A percentile compares a stretch with the other conserved stretches of the same genome.
phyloP scores from a whole-genome alignment of 2,329 filamentous ascomycete genomes.

The Ophioceras dolichostomum region DNA sequence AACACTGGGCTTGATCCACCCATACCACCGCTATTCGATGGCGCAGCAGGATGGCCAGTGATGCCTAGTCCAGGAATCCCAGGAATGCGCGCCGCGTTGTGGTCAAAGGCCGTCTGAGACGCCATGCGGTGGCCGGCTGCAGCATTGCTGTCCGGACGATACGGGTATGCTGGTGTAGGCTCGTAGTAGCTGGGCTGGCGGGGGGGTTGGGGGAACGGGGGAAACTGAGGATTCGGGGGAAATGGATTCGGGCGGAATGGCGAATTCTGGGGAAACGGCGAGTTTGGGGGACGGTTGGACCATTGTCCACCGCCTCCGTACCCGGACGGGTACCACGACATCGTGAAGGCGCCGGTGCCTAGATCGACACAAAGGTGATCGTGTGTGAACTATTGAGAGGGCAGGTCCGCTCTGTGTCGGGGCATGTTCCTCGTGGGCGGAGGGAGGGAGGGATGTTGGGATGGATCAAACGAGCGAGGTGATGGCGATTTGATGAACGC shows the following conservation, averaged over 20 bases:
- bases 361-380: too few relatives aligned
- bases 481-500: too few relatives aligned
- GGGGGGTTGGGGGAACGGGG: conserved; percentile 12
- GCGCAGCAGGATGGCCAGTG: conserved; percentile 9
- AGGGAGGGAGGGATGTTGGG: too few relatives aligned
- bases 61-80: conserved; percentile 27
- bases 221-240: conserved; percentile 1
- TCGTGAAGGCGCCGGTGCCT: conserved; percentile 10
- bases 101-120: conserved; percentile 21
- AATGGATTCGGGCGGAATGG: too few relatives aligned
- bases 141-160: conserved; percentile 6
- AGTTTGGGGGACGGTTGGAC: conserved; percentile 5
- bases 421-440: too few relatives aligned
- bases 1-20: too few relatives aligned
- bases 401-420: too few relatives aligned
- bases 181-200: neutral
- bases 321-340: conserved; percentile 26
- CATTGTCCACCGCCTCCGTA: conserved; percentile 17
- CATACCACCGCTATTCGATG: too few relatives aligned
- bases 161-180: conserved; percentile 9
- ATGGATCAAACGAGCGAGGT: too few relatives aligned
- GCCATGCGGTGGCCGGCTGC: conserved; percentile 12
- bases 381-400: too few relatives aligned
- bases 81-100: conserved; percentile 23
- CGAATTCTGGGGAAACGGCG: too few relatives aligned